Evolutionary conservation across 306 rosid species (phyloP), one percentile per base, ranked within the genome.

Genomic region (Dicorynia guianensis): DNA sequence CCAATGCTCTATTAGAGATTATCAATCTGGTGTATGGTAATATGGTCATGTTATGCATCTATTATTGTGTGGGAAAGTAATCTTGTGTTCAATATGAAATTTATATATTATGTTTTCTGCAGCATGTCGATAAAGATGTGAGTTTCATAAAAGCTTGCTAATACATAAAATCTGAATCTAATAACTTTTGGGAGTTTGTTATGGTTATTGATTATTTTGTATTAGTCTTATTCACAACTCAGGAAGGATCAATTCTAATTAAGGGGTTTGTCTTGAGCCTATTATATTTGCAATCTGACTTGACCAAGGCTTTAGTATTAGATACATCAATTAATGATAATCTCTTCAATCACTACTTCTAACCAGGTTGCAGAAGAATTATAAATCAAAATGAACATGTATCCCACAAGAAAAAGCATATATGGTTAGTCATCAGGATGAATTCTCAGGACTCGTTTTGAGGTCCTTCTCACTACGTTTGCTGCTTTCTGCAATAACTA

Each of bases 11-110:
- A 40, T 73, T 35, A 33, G 69, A 56, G 54, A 79, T 63, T 57
- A 74, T 76, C 75, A 74, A 49, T 34, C 58, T 61, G 55, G 87
- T 82, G 85, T 83, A 84, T 60, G 67, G 82, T 82, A 72, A 25
- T 40, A 60, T 75, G 68, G 54, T 73, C n/a, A 57, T 84, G 61
- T 76, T 15, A 40, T 66, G 83, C 61, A 36, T 69, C 57, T 75
- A 36, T 64, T 53, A 64, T 64, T 48, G 50, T 63, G 80, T 72
- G 77, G 43, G 70, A 14, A 54, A 25, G 63, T 70, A 76, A 74
- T 33, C 60, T 49, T 47, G 62, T 50, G 54, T 46, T 62, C 18
- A 53, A 46, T 30, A 62, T 15, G 76, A 14, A 61, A 17, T 35
- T 25, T 67, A 48, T 7, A 13, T 35, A 30, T 63, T 72, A 35